Percentiles rank a stretch among this genome's conserved stretches.
phyloP scores from a whole-genome alignment of 2,329 filamentous ascomycete genomes.

The Colletotrichum kahawae region DNA sequence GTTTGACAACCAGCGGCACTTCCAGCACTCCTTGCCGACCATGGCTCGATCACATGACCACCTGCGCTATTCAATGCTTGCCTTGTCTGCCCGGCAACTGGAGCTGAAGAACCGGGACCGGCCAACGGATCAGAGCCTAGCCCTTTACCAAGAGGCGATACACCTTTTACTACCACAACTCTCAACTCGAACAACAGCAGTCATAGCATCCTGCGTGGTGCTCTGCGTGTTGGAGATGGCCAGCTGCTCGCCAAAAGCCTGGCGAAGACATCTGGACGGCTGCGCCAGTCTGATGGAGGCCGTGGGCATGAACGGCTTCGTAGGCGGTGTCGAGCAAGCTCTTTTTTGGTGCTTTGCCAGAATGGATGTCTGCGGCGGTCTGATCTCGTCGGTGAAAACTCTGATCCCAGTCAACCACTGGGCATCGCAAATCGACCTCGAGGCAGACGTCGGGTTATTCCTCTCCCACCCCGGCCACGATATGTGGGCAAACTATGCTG shows the following conservation, averaged over 20 bases:
- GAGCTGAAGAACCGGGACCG: slow-evolving; percentile 49
- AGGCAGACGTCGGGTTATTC: slow-evolving; percentile 39
- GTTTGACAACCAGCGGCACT: slow-evolving; percentile 58
- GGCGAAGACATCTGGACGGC: slow-evolving; percentile 62
- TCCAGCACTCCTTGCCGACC: slow-evolving; percentile 56
- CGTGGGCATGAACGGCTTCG: slow-evolving; percentile 57
- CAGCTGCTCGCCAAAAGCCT: slow-evolving; percentile 47
- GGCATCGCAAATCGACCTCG: slow-evolving; percentile 39
- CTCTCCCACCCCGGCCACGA: slow-evolving; percentile 42
- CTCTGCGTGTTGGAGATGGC: slow-evolving; percentile 48
- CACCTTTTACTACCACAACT: slow-evolving; percentile 42
- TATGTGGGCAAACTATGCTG: slow-evolving; percentile 64
- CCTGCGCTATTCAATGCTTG: slow-evolving; percentile 57
- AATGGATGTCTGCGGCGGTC: slow-evolving; percentile 62
- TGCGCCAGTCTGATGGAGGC: slow-evolving; percentile 60
- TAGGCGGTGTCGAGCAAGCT: slow-evolving; percentile 56
- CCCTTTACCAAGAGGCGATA: slow-evolving; percentile 61
- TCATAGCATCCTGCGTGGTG: slow-evolving; percentile 41
- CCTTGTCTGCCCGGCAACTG: slow-evolving; percentile 58
- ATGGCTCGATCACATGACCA: slow-evolving; percentile 52
- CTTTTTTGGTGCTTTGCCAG: slow-evolving; percentile 65
- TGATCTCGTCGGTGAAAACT: slow-evolving; percentile 59
- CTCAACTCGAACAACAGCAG: slow-evolving; percentile 32
- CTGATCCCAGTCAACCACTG: slow-evolving; percentile 53
- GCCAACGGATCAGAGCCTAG: slow-evolving; percentile 55